Evolutionary conservation across 257 asterid genomes (phyloP).

Genomic region (Penstemon davidsonii): DNA sequence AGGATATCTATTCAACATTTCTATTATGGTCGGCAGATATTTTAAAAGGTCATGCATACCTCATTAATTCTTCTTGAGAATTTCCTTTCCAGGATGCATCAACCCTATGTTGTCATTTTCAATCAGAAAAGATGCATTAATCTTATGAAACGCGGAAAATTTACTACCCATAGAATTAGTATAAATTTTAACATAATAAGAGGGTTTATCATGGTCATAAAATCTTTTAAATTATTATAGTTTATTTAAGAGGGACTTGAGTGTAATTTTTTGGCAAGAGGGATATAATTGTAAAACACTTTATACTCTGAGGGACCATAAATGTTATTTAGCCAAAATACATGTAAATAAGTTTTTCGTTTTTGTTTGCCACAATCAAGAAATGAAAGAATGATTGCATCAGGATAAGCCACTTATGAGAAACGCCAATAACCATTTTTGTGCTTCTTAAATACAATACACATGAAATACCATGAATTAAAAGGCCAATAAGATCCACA

Average conservation of each 20-base stretch:
- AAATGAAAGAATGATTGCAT: background rate
- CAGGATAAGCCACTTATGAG: background rate
- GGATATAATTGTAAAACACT: too few species aligned
- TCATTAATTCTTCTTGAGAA: constrained; percentile 61
- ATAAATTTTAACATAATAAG: constrained; percentile 8
- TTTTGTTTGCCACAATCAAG: background rate
- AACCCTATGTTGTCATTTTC: constrained; percentile 37
- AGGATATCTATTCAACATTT: constrained; percentile 10
- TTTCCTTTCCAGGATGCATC: constrained; percentile 41
- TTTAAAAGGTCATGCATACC: constrained; percentile 45
- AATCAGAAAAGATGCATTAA: constrained; percentile 20
- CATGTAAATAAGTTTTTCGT: too few species aligned
- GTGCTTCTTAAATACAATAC: background rate
- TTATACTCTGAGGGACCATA: too few species aligned
- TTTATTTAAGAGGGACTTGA: too few species aligned
- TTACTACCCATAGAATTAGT: background rate
- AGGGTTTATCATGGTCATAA: background rate
- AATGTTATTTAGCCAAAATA: too few species aligned
- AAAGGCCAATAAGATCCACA: background rate
- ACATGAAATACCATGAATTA: constrained; percentile 14
- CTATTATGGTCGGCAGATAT: background rate
- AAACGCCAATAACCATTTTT: background rate
- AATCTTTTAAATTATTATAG: too few species aligned
- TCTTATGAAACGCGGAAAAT: constrained; percentile 12
- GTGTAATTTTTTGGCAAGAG: too few species aligned